Percentiles rank a stretch among this genome's conserved stretches.
Conservation (phyloP, 768 basidiomycete species). For the Thelephora ganbajun region DNA sequence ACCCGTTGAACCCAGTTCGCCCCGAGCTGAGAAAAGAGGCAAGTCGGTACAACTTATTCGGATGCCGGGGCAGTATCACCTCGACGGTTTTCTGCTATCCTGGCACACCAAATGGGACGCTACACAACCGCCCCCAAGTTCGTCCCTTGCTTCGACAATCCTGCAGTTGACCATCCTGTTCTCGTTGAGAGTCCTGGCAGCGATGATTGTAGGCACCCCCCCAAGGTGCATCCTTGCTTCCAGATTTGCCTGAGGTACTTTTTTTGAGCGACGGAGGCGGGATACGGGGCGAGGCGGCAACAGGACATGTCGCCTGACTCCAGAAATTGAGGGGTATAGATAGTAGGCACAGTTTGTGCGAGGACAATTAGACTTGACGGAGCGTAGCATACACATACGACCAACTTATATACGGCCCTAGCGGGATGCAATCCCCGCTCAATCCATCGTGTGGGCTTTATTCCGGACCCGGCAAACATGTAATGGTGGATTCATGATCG, state of each 20-base stretch:
- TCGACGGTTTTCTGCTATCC: slow-evolving; percentile 32
- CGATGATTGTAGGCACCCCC: slow-evolving; percentile 51
- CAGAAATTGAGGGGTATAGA: too few species aligned
- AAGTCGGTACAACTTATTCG: not conserved
- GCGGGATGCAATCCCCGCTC: too few species aligned
- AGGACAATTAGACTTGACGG: too few species aligned
- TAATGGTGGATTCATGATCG: too few species aligned
- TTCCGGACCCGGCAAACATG: too few species aligned
- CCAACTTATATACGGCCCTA: too few species aligned
- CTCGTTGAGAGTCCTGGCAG: slow-evolving; percentile 43
- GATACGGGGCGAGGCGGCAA: too few species aligned
- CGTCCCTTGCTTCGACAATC: slow-evolving; percentile 42
- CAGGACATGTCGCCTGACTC: too few species aligned
- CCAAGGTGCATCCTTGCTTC: slow-evolving; percentile 21
- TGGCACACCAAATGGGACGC: slow-evolving; percentile 26
- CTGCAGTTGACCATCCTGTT: slow-evolving; percentile 43
- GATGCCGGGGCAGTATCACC: slow-evolving; percentile 8
- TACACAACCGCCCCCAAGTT: slow-evolving; percentile 52
- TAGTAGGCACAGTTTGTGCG: too few species aligned
- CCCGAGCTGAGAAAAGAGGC: slow-evolving; percentile 15
- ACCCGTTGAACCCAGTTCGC: slow-evolving; percentile 50
- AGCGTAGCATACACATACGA: too few species aligned
- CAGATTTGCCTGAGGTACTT: slow-evolving; percentile 5
- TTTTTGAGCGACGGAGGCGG: not conserved
- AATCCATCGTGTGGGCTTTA: too few species aligned